Percentiles rank a stretch among this genome's conserved stretches.
Conservation (phyloP, 345 rosid species). For the Lepidium aucheri region DNA sequence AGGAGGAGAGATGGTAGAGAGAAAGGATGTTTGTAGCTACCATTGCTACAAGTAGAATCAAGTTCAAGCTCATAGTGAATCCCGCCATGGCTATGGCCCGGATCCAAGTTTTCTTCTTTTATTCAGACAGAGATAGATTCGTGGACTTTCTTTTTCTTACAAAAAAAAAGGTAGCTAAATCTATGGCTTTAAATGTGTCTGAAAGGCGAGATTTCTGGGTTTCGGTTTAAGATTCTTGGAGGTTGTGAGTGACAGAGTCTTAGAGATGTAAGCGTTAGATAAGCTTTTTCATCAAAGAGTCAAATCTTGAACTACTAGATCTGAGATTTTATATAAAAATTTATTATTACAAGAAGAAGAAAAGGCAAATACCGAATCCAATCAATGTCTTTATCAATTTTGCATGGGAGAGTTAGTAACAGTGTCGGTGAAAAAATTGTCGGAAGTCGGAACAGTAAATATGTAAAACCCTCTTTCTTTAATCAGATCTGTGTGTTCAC, state of each 20-base stretch:
- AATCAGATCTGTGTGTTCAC: slow-evolving; percentile 4
- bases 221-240: background rate
- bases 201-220: slow-evolving; percentile 9
- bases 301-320: slow-evolving; percentile 18
- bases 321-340: background rate
- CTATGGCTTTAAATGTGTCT: background rate
- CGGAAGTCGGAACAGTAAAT: slow-evolving; percentile 1
- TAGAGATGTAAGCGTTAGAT: slow-evolving; percentile 1
- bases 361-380: slow-evolving; percentile 5
- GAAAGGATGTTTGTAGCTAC: slow-evolving; percentile 96
- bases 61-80: slow-evolving; percentile 83
- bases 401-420: slow-evolving; percentile 8
- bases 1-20: slow-evolving; percentile 87
- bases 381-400: slow-evolving; percentile 8
- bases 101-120: background rate
- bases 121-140: slow-evolving; percentile 1
- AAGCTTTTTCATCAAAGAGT: slow-evolving; percentile 16
- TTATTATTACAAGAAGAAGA: background rate
- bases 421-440: background rate
- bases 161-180: background rate
- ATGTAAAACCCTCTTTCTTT: background rate
- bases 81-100: slow-evolving; percentile 36
- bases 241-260: slow-evolving; percentile 3
- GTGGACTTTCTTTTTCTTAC: background rate
- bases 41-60: slow-evolving; percentile 77